A percentile compares a stretch with the other conserved stretches of the same genome.
Conservation (phyloP, 2,329 filamentous ascomycete genomes). For the Ascochyta koolunga region DNA sequence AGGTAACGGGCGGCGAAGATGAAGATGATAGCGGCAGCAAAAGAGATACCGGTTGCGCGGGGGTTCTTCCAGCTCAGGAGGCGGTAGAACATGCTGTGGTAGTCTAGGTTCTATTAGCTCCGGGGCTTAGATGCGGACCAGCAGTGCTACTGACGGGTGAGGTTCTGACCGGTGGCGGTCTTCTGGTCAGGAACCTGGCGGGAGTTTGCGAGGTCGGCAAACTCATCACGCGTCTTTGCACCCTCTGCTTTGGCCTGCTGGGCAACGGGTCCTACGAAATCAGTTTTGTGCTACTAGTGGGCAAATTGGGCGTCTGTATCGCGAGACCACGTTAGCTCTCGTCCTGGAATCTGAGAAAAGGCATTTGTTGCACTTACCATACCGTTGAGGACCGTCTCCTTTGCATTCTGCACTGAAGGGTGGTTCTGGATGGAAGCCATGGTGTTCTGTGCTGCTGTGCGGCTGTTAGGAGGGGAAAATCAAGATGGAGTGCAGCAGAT, state of each 20-base stretch:
- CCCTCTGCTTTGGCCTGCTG: conserved; percentile 63
- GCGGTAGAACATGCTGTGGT: conserved; percentile 71
- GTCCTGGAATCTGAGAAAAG: conserved; percentile 6
- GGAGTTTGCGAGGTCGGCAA: conserved; percentile 62
- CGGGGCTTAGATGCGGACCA: neutral
- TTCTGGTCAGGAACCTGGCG: conserved; percentile 60
- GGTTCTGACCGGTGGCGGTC: conserved; percentile 65
- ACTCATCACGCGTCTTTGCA: conserved; percentile 62
- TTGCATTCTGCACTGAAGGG: conserved; percentile 56
- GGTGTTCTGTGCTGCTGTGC: conserved; percentile 55
- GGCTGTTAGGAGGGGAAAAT: conserved; percentile 37
- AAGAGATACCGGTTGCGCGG: conserved; percentile 67
- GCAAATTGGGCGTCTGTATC: conserved; percentile 34
- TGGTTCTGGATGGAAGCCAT: conserved; percentile 57
- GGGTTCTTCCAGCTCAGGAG: conserved; percentile 72
- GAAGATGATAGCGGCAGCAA: conserved; percentile 60
- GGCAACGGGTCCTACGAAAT: conserved; percentile 58
- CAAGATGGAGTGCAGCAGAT: conserved; percentile 44
- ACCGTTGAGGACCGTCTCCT: conserved; percentile 53
- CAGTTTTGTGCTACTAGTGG: conserved; percentile 30
- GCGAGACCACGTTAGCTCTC: conserved; percentile 38
- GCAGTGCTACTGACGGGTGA: conserved; percentile 59
- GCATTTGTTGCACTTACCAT: conserved; percentile 41
- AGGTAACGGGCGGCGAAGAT: conserved; percentile 70
- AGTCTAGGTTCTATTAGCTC: conserved; percentile 53